Evolutionary conservation across 169 alveolate species (phyloP).

Genomic region (Pseudocohnilembus persalinus): DNA sequence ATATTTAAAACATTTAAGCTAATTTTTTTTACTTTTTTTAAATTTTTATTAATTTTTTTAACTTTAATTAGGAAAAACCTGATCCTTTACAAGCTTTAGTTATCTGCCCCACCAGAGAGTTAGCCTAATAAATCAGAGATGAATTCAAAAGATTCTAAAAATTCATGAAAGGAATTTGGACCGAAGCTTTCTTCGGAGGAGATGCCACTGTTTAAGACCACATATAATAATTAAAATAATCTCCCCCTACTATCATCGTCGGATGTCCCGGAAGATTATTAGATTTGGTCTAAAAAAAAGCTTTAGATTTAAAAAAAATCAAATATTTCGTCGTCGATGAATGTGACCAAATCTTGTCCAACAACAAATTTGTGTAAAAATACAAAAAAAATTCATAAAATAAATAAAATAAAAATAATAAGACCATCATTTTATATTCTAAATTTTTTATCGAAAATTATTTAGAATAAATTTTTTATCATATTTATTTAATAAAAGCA

Average conservation of each 20-base stretch:
- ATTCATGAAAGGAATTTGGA: conserved; percentile 92
- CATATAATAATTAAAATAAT: conserved; percentile 91
- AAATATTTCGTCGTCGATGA: conserved; percentile 99
- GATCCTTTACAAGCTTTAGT: conserved; percentile 90
- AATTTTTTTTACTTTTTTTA: too few species aligned
- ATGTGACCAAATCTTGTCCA: conserved; percentile 99
- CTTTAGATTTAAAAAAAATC: conserved; percentile 90
- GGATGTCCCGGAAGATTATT: conserved; percentile 99
- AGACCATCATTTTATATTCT: background rate
- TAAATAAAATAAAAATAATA: background rate
- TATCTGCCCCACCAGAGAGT: conserved; percentile 98
- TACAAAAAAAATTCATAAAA: conserved; percentile 2
- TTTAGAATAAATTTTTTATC: conserved; percentile 16
- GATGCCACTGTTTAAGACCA: conserved; percentile 94
- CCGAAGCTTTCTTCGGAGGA: conserved; percentile 99
- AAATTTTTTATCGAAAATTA: background rate
- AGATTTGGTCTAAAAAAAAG: conserved; percentile 92
- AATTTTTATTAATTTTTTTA: too few species aligned
- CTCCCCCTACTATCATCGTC: conserved; percentile 97
- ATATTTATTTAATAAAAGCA: conserved; percentile 56
- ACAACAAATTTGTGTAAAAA: conserved; percentile 93
- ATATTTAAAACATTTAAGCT: too few species aligned
- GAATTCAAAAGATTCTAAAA: conserved; percentile 97
- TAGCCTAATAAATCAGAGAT: conserved; percentile 98
- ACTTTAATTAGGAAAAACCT: conserved; percentile 1